Base-by-base conservation (phyloP, 768 basidiomycete genomes). In the Amanita molliuscula region DNA sequence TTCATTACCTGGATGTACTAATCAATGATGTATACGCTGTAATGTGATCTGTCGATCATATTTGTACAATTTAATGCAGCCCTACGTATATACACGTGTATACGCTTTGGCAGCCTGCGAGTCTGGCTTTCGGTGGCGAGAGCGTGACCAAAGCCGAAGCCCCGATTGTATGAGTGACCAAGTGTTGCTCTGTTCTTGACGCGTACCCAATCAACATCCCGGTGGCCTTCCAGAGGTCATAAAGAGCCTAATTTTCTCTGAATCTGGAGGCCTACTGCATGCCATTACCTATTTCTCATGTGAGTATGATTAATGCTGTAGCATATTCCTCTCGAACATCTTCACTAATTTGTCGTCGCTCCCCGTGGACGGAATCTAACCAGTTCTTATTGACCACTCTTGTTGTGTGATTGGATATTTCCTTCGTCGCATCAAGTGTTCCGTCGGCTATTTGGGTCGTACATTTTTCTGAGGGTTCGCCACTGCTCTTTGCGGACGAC, bases 401-500 rank as follows among this genome's bases (percentile, higher is more conserved):
- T 47, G 55, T n/a, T 46, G 41, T 41, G 38, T 47, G 35, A 35
- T 31, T 44, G 28, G 42, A 35, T 33, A 41, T 44, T 47, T 21
- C 15, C 36, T 34, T 42, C 50, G 38, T 43, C 18, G 38, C 43
- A 20, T 21, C 37, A 34, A 52, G 42, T 40, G 20, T 29, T 36
- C 36, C 55, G 45, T 44, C 13, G 23, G 42, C 49, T 28, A 29
- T 38, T 35, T 42, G 47, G 46, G 46, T 48, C 42, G 41, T 18
- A 31, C 29, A 8, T 44, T 36, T 50, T 44, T 50, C 23, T 41
- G 41, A 56, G 55, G 63, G 62, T 62, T 52, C 62, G 60, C 61
- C 62, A 53, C 65, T 60, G 64, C 61, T 59, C 47, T 63, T 67
- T 65, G 62, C 55, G 56, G 51, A 44, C 54, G 52, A 54, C 51